These are phyloP conservation scores for Abrus precatorius DNA, from an alignment of 306 rosid species.

Conservation along the genomic window DNA sequence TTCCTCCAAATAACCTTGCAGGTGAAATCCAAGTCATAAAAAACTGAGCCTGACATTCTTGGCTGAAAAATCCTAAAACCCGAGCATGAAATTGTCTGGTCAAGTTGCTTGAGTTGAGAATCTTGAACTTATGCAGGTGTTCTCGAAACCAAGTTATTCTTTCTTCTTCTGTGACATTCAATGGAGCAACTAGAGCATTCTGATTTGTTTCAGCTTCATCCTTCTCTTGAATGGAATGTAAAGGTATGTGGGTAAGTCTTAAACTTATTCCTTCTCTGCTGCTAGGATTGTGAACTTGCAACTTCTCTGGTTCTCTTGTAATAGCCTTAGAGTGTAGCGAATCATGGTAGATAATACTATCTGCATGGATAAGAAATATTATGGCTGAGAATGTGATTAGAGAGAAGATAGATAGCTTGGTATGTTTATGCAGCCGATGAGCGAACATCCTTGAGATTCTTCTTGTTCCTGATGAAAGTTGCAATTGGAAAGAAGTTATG, in stretches of 20 bases:
- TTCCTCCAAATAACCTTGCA: conserved; percentile 48
- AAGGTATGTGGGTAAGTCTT: conserved; percentile 13
- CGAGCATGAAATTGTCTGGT: conserved; percentile 53
- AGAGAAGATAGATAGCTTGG: conserved; percentile 46
- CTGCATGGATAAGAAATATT: conserved; percentile 51
- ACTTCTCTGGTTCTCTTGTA: conserved; percentile 3
- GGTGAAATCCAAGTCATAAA: conserved; percentile 80
- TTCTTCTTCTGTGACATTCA: conserved; percentile 53
- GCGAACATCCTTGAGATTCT: conserved; percentile 45
- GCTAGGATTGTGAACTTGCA: conserved; percentile 19
- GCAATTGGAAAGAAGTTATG: neutral
- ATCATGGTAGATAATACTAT: conserved; percentile 34
- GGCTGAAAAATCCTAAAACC: conserved; percentile 54
- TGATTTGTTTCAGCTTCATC: conserved; percentile 29
- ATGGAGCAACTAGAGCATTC: conserved; percentile 56
- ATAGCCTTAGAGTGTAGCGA: conserved; percentile 20
- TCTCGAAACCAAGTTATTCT: conserved; percentile 60
- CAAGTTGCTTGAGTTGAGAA: conserved; percentile 58
- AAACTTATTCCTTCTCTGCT: conserved; percentile 22
- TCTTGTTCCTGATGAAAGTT: conserved; percentile 10
- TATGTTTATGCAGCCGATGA: conserved; percentile 33
- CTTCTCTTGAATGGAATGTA: conserved; percentile 43
- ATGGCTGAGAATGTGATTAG: conserved; percentile 48
- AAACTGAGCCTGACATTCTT: conserved; percentile 56
- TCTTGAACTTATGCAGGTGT: conserved; percentile 52